A percentile compares a stretch with the other conserved stretches of the same genome.
phyloP scores from a whole-genome alignment of 2,329 filamentous ascomycete species.

The Fusarium sp. region DNA sequence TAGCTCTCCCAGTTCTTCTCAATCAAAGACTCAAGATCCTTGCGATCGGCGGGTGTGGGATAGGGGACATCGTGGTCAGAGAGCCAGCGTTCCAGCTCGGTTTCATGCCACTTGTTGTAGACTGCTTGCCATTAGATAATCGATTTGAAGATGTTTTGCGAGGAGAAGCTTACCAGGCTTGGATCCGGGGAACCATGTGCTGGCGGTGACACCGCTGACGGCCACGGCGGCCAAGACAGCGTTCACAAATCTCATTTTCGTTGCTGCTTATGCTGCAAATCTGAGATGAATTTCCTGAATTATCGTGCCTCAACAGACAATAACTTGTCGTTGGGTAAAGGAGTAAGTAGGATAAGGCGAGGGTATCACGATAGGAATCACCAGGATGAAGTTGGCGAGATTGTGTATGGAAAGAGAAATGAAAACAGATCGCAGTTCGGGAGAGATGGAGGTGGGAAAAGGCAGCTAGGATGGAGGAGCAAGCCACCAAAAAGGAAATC shows the following conservation, averaged over 20 bases:
- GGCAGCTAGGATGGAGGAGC: slow-evolving; percentile 19
- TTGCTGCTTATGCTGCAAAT: slow-evolving; percentile 4
- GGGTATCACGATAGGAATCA: slow-evolving; percentile 20
- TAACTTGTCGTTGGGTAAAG: slow-evolving; percentile 8
- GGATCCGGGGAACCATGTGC: slow-evolving; percentile 81
- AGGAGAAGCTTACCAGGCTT: slow-evolving; percentile 76
- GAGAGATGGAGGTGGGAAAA: slow-evolving; percentile 25
- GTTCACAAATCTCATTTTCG: slow-evolving; percentile 81
- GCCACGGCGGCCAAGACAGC: slow-evolving; percentile 79
- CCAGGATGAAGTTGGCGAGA: slow-evolving; percentile 5
- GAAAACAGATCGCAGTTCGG: slow-evolving; percentile 20
- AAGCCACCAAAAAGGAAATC: slow-evolving; percentile 43
- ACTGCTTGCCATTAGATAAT: slow-evolving; percentile 64
- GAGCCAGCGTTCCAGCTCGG: slow-evolving; percentile 96
- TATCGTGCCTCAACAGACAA: neutral
- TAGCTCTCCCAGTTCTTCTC: slow-evolving; percentile 89
- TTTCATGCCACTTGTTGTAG: slow-evolving; percentile 99
- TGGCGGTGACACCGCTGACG: slow-evolving; percentile 76
- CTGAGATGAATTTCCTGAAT: neutral
- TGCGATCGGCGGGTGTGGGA: slow-evolving; percentile 90
- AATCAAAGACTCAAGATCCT: slow-evolving; percentile 92
- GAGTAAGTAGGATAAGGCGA: neutral
- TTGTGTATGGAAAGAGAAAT: slow-evolving; percentile 23
- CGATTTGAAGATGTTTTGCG: neutral
- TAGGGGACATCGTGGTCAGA: slow-evolving; percentile 92